Evolutionary conservation across 257 asterid species (phyloP).

Genomic region (Solanum bulbocastanum): DNA sequence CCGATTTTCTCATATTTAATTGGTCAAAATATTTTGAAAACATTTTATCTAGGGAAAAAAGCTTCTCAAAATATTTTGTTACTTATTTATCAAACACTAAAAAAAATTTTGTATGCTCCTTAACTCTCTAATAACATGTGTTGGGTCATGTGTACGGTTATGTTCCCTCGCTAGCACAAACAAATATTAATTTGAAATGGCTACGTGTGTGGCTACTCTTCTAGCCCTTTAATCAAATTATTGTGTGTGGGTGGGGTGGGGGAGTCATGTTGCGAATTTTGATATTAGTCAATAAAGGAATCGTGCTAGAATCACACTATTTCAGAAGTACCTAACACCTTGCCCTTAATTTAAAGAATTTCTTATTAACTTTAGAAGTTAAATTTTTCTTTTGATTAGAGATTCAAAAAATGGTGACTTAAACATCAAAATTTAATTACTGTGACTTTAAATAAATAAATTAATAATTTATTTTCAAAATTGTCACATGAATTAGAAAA

Average conservation of each 20-base stretch:
- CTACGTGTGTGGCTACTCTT: not conserved
- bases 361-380: not conserved
- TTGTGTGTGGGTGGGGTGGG: accelerated
- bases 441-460: not conserved
- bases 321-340: not conserved
- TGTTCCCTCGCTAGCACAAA: not conserved
- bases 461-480: not conserved
- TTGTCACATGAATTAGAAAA: not conserved
- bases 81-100: not conserved
- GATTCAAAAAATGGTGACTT: not conserved
- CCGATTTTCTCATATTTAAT: accelerated
- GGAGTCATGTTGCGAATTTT: not conserved
- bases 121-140: not conserved
- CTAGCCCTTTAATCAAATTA: not conserved
- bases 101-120: not conserved
- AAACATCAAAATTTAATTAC: not conserved
- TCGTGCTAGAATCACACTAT: not conserved
- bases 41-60: accelerated
- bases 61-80: too few species aligned
- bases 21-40: too few species aligned
- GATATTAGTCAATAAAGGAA: not conserved
- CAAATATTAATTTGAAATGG: not conserved
- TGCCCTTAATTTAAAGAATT: not conserved
- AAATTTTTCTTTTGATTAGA: not conserved
- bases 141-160: not conserved